Base-by-base conservation (phyloP, 2,329 filamentous ascomycete genomes). In the Aureobasidium vineae region DNA sequence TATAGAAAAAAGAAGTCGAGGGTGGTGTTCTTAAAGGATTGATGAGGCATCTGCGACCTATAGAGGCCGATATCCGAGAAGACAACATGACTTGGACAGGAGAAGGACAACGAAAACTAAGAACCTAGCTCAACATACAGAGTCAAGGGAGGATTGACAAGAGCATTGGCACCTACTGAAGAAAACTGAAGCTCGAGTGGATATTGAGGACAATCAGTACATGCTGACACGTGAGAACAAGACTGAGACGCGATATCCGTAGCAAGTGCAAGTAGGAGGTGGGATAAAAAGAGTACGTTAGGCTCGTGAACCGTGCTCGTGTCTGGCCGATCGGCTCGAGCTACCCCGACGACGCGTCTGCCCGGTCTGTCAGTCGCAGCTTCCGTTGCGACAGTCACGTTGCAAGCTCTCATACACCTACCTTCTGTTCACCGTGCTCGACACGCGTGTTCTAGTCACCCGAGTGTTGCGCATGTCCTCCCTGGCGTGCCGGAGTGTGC, bases 61-160 rank as follows among this genome's bases (percentile, higher is more conserved):
- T 2, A 19, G 45, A 63, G 49, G 49, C 23, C 16, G 36, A 53
- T 21, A 63, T 31, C 36, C 61, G 61, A 36, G 61, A 43, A 54
- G 33, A 64, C 23, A 64, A 45, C 61, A 64, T 64, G 61, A 64
- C 43, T 54, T 54, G 23, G 31, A 8, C 4, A 52, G 59, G 2
- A 64, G 28, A 41, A 63, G 33, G 23, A 41, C 33, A 63, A 53
- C 7, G 36, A 64, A 64, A 54, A 64, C 41, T 36, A 26, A 26
- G 26, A 10, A 64, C 61, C 61, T 64, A 64, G 47, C 61, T 64
- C 31, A 64, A 53, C 19, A 53, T 53, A 38, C 15, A 50, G 8
- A 23, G 33, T 45, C 45, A 21, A 52, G 10, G 15, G 38, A 19
- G 10, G 23, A n/a, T 19, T 33, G 59, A 50, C 33, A 28, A 45